Percentiles rank a stretch among this genome's conserved stretches.
phyloP scores from a whole-genome alignment of 1,284 basidiomycete species.

The Ceratobasidium sp. region DNA sequence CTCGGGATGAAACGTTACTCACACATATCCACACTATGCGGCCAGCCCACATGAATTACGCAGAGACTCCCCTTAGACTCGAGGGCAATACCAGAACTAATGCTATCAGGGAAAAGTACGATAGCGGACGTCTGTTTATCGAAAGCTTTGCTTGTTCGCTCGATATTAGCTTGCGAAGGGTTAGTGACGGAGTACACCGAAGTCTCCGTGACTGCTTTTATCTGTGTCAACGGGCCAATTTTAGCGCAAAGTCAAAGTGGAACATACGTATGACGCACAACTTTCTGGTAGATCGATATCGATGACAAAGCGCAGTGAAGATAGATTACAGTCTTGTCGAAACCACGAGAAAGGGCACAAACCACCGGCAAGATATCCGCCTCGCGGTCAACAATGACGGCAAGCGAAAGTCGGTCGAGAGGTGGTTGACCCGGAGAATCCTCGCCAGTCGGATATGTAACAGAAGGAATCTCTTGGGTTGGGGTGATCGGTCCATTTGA shows the following conservation, averaged over 20 bases:
- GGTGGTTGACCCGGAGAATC: too few relatives aligned
- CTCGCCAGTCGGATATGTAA: too few relatives aligned
- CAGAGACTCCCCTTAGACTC: not conserved
- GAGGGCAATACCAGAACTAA: not conserved
- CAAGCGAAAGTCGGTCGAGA: too few relatives aligned
- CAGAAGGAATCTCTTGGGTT: too few relatives aligned
- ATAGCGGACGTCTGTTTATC: not conserved
- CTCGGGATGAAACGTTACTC: not conserved
- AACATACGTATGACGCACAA: conserved; percentile 2
- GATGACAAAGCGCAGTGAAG: not conserved
- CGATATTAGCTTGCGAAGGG: too few relatives aligned
- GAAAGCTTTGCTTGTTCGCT: not conserved
- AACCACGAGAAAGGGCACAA: not conserved
- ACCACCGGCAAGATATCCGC: not conserved
- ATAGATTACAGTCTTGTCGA: conserved; percentile 10
- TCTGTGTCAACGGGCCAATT: not conserved
- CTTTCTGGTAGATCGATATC: conserved; percentile 12
- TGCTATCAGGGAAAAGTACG: conserved; percentile 5
- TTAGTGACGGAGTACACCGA: not conserved
- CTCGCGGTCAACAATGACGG: conserved; percentile 1
- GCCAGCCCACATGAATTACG: conserved; percentile 26
- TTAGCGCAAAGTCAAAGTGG: not conserved
- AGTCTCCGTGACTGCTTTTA: not conserved
- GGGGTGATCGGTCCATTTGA: too few relatives aligned
- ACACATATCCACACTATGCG: conserved; percentile 7